A percentile compares a stretch with the other conserved stretches of the same genome.
Conservation (phyloP, 2,329 filamentous ascomycete species). For the Alternaria sp. region DNA sequence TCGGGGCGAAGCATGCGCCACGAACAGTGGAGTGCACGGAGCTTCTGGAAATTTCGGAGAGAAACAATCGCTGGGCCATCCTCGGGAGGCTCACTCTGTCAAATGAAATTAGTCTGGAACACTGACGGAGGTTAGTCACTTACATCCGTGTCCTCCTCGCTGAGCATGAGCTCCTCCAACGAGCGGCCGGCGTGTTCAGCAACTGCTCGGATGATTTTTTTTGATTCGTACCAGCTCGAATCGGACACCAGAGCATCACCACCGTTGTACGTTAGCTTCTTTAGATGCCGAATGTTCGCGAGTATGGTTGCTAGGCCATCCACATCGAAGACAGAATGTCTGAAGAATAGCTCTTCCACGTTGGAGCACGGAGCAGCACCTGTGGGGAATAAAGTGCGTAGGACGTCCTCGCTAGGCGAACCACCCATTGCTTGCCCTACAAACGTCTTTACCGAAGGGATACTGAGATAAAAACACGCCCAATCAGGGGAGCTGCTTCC, state of each 20-base stretch:
- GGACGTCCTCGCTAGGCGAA: neutral
- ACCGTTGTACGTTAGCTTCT: slow-evolving; percentile 16
- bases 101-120: neutral
- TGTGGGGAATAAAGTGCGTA: neutral
- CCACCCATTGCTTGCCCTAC: slow-evolving; percentile 17
- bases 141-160: neutral
- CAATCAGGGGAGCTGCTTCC: slow-evolving; percentile 4
- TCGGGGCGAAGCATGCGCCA: neutral
- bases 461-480: slow-evolving; percentile 14
- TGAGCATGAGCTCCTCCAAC: slow-evolving; percentile 9
- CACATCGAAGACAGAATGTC: slow-evolving; percentile 9
- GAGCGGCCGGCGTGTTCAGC: slow-evolving; percentile 7
- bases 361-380: slow-evolving; percentile 10
- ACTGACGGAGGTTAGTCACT: neutral
- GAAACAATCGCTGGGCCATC: neutral
- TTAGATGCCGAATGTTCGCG: slow-evolving; percentile 7
- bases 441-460: slow-evolving; percentile 21
- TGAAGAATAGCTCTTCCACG: slow-evolving; percentile 16
- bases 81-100: neutral
- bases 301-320: slow-evolving; percentile 9
- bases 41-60: neutral
- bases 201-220: slow-evolving; percentile 12
- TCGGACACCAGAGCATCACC: slow-evolving; percentile 4
- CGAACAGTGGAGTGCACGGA: neutral
- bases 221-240: slow-evolving; percentile 5